Percentiles rank a stretch among this genome's conserved stretches.
These are phyloP conservation scores for Sphaerosporella brunnea DNA, from an alignment of 495 filamentous ascomycete species.

Conservation along the genomic window DNA sequence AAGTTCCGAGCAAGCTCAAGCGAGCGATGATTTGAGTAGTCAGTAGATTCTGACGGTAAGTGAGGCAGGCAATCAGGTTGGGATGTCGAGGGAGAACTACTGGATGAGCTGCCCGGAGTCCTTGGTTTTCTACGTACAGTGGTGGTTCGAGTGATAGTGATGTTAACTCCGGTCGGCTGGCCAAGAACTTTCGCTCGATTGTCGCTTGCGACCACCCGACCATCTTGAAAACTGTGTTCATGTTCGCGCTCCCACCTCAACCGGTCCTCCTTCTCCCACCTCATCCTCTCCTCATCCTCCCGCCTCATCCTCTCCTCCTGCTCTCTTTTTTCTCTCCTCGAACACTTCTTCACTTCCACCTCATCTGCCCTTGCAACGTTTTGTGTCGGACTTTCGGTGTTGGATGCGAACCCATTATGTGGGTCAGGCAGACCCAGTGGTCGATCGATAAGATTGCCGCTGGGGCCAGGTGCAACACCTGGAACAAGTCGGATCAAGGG, in stretches of 20 bases:
- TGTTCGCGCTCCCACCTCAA: no score
- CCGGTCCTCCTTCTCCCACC: background rate
- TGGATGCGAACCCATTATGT: background rate
- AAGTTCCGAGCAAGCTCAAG: no score
- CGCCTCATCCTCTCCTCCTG: background rate
- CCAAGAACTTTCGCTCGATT: background rate
- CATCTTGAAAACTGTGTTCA: no score
- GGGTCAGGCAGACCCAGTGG: no score
- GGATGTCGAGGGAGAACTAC: background rate
- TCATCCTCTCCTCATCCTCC: background rate
- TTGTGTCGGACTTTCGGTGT: background rate
- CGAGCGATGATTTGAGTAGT: no score
- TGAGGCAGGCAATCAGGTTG: background rate
- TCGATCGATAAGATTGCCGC: no score
- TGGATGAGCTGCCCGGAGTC: background rate
- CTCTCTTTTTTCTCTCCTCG: background rate
- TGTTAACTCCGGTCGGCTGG: background rate
- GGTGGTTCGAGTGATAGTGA: conserved; percentile 3
- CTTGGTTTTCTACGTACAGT: background rate
- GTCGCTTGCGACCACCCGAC: no score
- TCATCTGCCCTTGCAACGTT: background rate
- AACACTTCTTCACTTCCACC: background rate
- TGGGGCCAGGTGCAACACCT: background rate
- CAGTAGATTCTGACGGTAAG: no score
- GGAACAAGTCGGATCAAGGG: background rate